These are phyloP conservation scores for Meyerozyma athensensis DNA, from an alignment of 1,139 yeast genomes.

Conservation along the genomic window DNA sequence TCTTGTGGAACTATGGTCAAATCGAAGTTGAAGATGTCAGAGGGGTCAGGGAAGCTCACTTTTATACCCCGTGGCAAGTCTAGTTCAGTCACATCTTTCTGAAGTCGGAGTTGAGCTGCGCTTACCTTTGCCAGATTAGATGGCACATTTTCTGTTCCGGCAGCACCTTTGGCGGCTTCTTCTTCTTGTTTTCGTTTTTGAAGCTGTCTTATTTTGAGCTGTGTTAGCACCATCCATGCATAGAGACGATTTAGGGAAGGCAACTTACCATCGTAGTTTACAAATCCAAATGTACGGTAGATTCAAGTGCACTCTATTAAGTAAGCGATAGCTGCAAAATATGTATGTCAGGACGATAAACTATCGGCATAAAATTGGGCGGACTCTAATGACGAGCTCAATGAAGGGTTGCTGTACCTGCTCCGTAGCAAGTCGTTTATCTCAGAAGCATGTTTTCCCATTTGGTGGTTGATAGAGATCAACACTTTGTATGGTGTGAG, in stretches of 20 bases:
- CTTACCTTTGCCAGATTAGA: slow-evolving; percentile 23
- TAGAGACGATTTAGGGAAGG: not conserved
- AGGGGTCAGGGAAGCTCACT: slow-evolving; percentile 51
- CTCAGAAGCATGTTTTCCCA: too few relatives aligned
- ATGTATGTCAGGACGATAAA: too few relatives aligned
- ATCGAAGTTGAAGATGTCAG: slow-evolving; percentile 56
- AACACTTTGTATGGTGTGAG: slow-evolving; percentile 15
- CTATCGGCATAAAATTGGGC: too few relatives aligned
- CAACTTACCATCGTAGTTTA: not conserved
- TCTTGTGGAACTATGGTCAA: slow-evolving; percentile 67
- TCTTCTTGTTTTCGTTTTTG: slow-evolving; percentile 55
- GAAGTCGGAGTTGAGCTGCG: slow-evolving; percentile 52
- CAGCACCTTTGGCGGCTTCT: slow-evolving; percentile 17
- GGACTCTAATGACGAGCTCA: too few relatives aligned
- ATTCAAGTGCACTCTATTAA: not conserved
- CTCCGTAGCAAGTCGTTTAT: too few relatives aligned
- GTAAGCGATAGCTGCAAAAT: not conserved
- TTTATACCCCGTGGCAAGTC: slow-evolving; percentile 63
- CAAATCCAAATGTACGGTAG: not conserved
- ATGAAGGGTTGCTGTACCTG: too few relatives aligned
- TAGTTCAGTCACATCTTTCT: slow-evolving; percentile 64
- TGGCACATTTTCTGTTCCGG: slow-evolving; percentile 8
- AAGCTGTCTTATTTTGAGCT: slow-evolving; percentile 55
- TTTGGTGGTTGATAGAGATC: not conserved
- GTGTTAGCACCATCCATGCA: slow-evolving; percentile 1